These are phyloP conservation scores for Emmonsia crescens DNA, from an alignment of 2,329 filamentous ascomycete species.

Conservation along the genomic window DNA sequence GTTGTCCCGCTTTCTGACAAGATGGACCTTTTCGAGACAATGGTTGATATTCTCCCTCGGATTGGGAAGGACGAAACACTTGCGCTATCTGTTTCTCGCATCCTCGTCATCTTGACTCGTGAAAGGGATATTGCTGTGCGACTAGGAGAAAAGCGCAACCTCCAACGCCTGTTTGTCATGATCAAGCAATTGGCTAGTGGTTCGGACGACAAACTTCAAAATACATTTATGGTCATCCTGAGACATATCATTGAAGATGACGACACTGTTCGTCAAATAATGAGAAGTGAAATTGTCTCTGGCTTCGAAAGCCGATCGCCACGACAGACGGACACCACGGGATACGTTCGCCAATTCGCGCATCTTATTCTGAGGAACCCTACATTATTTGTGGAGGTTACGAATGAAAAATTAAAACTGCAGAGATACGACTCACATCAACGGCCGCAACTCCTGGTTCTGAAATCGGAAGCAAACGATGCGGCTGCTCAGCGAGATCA, in stretches of 20 bases:
- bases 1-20: conserved; percentile 57
- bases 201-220: conserved; percentile 63
- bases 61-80: conserved; percentile 80
- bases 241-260: conserved; percentile 94
- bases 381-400: conserved; percentile 74
- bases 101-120: conserved; percentile 80
- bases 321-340: conserved; percentile 56
- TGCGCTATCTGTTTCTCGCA: conserved; percentile 69
- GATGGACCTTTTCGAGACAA: conserved; percentile 57
- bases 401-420: conserved; percentile 73
- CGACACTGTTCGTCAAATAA: conserved; percentile 78
- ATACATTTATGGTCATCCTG: conserved; percentile 71
- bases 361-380: conserved; percentile 72
- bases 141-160: conserved; percentile 76
- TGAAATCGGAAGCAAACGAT: conserved; percentile 40
- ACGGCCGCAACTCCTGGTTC: conserved; percentile 41
- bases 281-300: conserved; percentile 77
- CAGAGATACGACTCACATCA: conserved; percentile 49
- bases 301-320: conserved; percentile 53
- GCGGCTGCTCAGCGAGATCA: conserved; percentile 1
- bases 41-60: conserved; percentile 75
- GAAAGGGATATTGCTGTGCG: conserved; percentile 61
- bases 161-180: conserved; percentile 89
- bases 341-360: conserved; percentile 66
- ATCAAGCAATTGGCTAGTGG: conserved; percentile 78